A percentile compares a stretch with the other conserved stretches of the same genome.
Conservation (phyloP, 164 flowering plant genomes). For the Vitis rupestris region DNA sequence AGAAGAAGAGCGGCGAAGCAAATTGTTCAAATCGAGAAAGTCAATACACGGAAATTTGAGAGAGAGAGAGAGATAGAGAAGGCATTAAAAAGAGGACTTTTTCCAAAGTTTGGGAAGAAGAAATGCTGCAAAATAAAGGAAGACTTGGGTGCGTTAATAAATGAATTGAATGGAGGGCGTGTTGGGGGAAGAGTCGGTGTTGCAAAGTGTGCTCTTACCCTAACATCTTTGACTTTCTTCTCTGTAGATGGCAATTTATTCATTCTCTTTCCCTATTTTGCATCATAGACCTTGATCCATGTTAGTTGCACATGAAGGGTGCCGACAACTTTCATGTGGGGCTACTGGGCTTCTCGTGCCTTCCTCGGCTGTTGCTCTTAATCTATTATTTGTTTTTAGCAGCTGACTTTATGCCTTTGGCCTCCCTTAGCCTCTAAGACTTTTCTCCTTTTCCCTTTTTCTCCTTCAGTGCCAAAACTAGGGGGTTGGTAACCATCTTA, state of each 20-base stretch:
- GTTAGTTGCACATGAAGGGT: conserved; percentile 2
- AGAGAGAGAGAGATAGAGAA: conserved; percentile 7
- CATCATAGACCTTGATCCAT: no score
- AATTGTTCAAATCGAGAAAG: conserved; percentile 16
- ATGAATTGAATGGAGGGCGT: neutral
- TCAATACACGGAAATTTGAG: conserved; percentile 27
- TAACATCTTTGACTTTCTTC: conserved; percentile 12
- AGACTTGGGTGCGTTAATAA: neutral
- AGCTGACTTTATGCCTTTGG: no score
- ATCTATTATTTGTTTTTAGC: no score
- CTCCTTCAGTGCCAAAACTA: no score
- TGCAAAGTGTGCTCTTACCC: conserved; percentile 1
- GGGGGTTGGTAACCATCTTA: no score
- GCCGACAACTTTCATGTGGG: conserved; percentile 9
- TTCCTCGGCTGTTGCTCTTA: conserved; percentile 8
- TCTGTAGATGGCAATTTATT: neutral
- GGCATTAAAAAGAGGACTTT: conserved; percentile 4
- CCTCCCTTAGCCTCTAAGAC: no score
- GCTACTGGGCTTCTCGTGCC: conserved; percentile 10
- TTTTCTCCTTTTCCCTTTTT: no score
- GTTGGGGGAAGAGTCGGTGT: conserved; percentile 19
- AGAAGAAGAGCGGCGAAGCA: neutral
- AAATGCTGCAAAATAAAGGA: conserved; percentile 1
- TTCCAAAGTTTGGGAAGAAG: conserved; percentile 18
- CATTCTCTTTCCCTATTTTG: no score